These are phyloP conservation scores for Fusarium citri DNA, from an alignment of 2,329 filamentous ascomycete genomes.

Conservation along the genomic window DNA sequence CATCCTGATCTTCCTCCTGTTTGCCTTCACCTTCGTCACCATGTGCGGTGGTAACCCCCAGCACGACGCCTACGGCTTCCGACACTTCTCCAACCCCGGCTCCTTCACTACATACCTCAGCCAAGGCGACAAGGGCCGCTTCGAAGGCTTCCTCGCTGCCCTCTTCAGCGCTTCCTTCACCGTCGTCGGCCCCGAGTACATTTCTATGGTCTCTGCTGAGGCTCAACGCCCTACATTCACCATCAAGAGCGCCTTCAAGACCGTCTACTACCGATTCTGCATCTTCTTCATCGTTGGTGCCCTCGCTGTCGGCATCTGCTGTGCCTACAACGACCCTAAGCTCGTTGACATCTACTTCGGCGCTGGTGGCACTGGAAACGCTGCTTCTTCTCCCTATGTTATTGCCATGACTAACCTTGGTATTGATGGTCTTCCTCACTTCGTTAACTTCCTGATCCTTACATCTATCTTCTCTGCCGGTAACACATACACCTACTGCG, in stretches of 20 bases:
- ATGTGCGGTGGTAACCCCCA: conserved; percentile 70
- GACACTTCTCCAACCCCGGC: conserved; percentile 74
- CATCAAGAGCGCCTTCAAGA: conserved; percentile 63
- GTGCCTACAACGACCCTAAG: conserved; percentile 66
- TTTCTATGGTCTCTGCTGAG: conserved; percentile 73
- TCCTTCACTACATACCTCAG: conserved; percentile 64
- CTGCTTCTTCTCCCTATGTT: conserved; percentile 60
- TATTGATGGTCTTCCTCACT: conserved; percentile 63
- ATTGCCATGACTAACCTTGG: conserved; percentile 62
- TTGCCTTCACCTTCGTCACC: conserved; percentile 69
- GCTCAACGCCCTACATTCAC: conserved; percentile 67
- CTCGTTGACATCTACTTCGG: conserved; percentile 63
- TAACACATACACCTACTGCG: conserved; percentile 58
- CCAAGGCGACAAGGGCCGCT: conserved; percentile 70
- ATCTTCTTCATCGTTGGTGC: conserved; percentile 54
- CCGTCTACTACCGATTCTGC: conserved; percentile 62
- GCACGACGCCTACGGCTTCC: conserved; percentile 69
- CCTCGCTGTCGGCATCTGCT: conserved; percentile 70
- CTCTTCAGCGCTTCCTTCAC: conserved; percentile 70
- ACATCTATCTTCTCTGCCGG: conserved; percentile 51
- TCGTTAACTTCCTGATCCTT: conserved; percentile 65
- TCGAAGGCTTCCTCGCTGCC: conserved; percentile 73
- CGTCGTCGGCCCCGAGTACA: conserved; percentile 71
- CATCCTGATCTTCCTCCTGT: conserved; percentile 55
- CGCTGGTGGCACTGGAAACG: conserved; percentile 53